Evolutionary conservation across 495 filamentous ascomycete genomes (phyloP).

Genomic region (Neurospora pannonica): DNA sequence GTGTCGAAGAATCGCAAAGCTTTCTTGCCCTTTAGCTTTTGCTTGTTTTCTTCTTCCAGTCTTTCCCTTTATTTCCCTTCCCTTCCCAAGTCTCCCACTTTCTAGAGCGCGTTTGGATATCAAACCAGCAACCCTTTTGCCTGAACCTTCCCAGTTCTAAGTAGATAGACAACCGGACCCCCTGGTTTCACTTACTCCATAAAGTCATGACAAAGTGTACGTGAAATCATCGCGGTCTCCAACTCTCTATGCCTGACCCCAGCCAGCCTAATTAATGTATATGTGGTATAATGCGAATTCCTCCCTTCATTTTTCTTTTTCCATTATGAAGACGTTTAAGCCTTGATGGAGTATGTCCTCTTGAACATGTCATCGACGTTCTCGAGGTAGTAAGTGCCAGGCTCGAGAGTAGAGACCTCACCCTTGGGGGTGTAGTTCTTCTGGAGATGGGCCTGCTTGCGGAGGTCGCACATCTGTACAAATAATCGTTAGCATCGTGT

Average conservation of each 20-base stretch:
- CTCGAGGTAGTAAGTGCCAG: constrained; percentile 82
- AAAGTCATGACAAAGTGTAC: background rate
- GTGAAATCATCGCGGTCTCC: background rate
- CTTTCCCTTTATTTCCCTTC: background rate
- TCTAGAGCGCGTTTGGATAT: background rate
- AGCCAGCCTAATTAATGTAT: background rate
- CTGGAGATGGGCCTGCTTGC: constrained; percentile 89
- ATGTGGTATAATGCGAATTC: background rate
- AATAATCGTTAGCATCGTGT: constrained; percentile 8
- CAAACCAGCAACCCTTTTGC: background rate
- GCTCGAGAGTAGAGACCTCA: constrained; percentile 61
- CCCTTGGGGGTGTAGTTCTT: constrained; percentile 79
- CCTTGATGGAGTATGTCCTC: constrained; percentile 78
- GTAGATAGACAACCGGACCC: background rate
- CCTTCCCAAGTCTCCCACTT: background rate
- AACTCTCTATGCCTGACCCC: background rate
- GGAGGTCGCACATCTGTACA: constrained; percentile 76
- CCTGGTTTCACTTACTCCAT: background rate
- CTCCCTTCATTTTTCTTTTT: background rate
- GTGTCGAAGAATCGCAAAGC: background rate
- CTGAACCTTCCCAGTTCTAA: background rate
- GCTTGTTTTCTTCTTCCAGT: background rate
- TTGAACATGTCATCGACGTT: constrained; percentile 94
- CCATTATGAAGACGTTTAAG: constrained; percentile 38
- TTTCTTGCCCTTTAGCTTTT: background rate